Evolutionary conservation across 163 green algal genomes (phyloP).

Genomic region (Scenedesmus sp.): DNA sequence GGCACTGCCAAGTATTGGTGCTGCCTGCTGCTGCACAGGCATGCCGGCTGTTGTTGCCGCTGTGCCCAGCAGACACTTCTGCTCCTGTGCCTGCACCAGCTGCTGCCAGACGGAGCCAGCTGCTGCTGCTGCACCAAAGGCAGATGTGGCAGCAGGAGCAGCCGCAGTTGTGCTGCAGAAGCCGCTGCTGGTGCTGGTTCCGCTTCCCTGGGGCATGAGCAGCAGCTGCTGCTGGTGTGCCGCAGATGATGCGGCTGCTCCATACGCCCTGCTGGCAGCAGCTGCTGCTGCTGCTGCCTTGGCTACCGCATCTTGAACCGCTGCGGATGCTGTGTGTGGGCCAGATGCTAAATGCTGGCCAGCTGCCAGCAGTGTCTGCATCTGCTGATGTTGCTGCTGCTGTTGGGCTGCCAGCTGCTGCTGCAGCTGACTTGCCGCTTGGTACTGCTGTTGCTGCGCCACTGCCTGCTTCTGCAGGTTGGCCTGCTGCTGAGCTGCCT

Average conservation of each 20-base stretch:
- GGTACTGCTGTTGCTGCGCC: slow-evolving; percentile 2
- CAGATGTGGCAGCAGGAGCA: not conserved
- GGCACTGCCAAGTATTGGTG: not conserved
- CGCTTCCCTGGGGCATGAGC: slow-evolving; percentile 23
- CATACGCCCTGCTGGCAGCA: not conserved
- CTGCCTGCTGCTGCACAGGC: not conserved
- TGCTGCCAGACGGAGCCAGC: slow-evolving; percentile 13
- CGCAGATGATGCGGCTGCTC: slow-evolving; percentile 18
- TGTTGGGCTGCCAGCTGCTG: slow-evolving; percentile 14
- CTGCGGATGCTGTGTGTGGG: not conserved
- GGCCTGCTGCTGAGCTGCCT: slow-evolving; percentile 23
- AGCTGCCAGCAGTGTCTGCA: not conserved
- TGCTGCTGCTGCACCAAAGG: slow-evolving; percentile 13
- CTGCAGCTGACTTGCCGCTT: not conserved
- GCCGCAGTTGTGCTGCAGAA: not conserved
- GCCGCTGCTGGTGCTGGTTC: slow-evolving; percentile 13
- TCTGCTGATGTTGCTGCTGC: slow-evolving; percentile 46
- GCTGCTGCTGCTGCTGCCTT: not conserved
- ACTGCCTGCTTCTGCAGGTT: slow-evolving; percentile 22
- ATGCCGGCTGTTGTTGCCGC: not conserved
- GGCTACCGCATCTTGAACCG: not conserved
- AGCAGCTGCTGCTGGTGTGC: slow-evolving; percentile 15
- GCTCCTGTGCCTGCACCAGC: not conserved
- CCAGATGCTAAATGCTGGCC: not conserved
- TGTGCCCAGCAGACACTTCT: not conserved